Evolutionary conservation across 1,284 basidiomycete species (phyloP).

Genomic region (Ceratobasidium sp.): DNA sequence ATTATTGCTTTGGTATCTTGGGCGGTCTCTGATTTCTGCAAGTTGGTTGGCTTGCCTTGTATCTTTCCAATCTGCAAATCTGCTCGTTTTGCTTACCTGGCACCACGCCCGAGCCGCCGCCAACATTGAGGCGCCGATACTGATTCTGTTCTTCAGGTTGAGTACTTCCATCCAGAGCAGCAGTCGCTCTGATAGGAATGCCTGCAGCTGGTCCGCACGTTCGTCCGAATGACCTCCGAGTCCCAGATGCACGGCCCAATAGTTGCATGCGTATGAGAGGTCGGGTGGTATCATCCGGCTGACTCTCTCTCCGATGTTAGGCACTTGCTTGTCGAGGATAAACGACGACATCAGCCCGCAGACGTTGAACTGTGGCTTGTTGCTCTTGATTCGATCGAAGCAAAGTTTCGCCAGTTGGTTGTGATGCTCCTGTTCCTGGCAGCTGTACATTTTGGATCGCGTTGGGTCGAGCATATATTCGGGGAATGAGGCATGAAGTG

Average conservation of each 20-base stretch:
- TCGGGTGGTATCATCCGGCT: background rate
- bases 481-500: constrained; percentile 3
- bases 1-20: background rate
- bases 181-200: background rate
- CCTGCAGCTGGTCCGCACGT: background rate
- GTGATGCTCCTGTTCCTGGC: background rate
- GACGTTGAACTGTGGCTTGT: constrained; percentile 7
- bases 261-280: constrained; percentile 1
- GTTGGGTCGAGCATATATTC: background rate
- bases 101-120: no score
- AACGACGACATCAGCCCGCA: constrained; percentile 13
- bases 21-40: no score
- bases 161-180: constrained; percentile 28
- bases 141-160: constrained; percentile 6
- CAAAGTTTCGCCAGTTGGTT: background rate
- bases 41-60: no score
- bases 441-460: background rate
- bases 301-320: background rate
- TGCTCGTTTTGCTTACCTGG: no score
- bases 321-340: constrained; percentile 3
- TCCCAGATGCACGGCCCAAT: constrained; percentile 9
- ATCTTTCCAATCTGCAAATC: no score
- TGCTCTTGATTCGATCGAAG: background rate
- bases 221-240: background rate
- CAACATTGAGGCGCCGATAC: no score